These are phyloP conservation scores for Penicillium paneum DNA, from an alignment of 2,329 filamentous ascomycete species.

Conservation along the genomic window DNA sequence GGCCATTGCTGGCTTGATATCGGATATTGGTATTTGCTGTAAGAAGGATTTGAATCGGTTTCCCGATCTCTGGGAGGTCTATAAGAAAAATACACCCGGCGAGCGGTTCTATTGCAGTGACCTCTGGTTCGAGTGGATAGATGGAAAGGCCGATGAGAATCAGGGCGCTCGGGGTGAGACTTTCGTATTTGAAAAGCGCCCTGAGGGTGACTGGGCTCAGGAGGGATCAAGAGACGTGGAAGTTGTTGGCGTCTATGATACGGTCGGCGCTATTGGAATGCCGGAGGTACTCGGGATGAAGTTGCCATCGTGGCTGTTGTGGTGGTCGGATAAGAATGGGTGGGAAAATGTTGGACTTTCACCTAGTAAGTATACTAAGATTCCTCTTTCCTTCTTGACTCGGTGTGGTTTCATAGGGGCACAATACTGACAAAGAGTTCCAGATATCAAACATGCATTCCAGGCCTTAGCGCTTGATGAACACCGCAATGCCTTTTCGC, in stretches of 20 bases:
- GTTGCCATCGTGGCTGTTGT: constrained; percentile 3
- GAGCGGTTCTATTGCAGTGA: constrained; percentile 20
- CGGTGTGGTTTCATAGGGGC: neutral
- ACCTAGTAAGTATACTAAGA: constrained; percentile 11
- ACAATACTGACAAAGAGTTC: neutral
- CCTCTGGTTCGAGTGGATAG: constrained; percentile 21
- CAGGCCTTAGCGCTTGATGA: constrained; percentile 42
- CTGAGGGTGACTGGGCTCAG: constrained; percentile 13
- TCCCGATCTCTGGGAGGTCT: constrained; percentile 20
- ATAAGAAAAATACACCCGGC: constrained; percentile 14
- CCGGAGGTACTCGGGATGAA: constrained; percentile 25
- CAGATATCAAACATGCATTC: constrained; percentile 38
- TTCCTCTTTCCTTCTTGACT: neutral
- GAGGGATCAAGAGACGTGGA: constrained; percentile 20
- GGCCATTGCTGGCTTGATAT: constrained; percentile 21
- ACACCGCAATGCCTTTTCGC: constrained; percentile 46
- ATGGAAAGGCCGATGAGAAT: constrained; percentile 19
- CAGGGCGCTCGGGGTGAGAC: constrained; percentile 14
- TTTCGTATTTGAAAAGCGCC: constrained; percentile 13
- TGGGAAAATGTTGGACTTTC: constrained; percentile 21
- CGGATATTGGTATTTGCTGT: constrained; percentile 20
- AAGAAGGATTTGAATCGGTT: constrained; percentile 18
- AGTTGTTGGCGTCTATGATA: constrained; percentile 36
- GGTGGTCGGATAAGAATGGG: neutral
- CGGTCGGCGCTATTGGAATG: constrained; percentile 33